These are phyloP conservation scores for Linanthus parryae DNA, from an alignment of 148 eudicot species.

Conservation along the genomic window DNA sequence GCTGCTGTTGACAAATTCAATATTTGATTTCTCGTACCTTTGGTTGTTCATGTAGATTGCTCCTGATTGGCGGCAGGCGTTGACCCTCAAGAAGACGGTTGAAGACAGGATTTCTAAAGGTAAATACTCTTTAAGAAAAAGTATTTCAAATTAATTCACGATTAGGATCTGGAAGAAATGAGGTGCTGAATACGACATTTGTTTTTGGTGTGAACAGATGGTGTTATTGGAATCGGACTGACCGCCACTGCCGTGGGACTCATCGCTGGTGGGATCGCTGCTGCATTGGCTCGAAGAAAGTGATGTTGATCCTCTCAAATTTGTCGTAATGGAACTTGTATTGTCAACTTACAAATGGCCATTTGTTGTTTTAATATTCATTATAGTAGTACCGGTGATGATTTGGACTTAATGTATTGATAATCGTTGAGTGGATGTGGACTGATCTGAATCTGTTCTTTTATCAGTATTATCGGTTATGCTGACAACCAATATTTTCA, in stretches of 20 bases:
- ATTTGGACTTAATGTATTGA: no score
- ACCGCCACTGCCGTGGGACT: conserved; percentile 87
- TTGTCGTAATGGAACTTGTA: no score
- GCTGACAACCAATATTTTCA: no score
- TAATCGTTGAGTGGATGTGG: no score
- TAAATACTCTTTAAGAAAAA: conserved; percentile 9
- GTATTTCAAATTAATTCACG: background rate
- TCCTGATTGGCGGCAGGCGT: conserved; percentile 94
- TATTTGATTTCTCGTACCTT: no score
- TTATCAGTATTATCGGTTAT: no score
- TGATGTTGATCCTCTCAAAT: no score
- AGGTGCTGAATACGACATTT: background rate
- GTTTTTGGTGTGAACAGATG: conserved; percentile 47
- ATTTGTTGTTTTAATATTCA: no score
- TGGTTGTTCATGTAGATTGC: conserved; percentile 42
- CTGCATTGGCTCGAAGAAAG: conserved; percentile 58
- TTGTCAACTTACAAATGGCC: no score
- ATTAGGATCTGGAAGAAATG: background rate
- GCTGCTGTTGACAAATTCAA: no score
- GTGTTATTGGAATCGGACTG: conserved; percentile 82
- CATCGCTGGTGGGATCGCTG: conserved; percentile 82
- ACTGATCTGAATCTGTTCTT: no score
- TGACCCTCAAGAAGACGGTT: conserved; percentile 64
- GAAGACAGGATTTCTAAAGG: conserved; percentile 82
- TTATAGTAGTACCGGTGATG: no score